Base-by-base conservation (phyloP, 257 asterid species). In the Linderniella brevidens region DNA sequence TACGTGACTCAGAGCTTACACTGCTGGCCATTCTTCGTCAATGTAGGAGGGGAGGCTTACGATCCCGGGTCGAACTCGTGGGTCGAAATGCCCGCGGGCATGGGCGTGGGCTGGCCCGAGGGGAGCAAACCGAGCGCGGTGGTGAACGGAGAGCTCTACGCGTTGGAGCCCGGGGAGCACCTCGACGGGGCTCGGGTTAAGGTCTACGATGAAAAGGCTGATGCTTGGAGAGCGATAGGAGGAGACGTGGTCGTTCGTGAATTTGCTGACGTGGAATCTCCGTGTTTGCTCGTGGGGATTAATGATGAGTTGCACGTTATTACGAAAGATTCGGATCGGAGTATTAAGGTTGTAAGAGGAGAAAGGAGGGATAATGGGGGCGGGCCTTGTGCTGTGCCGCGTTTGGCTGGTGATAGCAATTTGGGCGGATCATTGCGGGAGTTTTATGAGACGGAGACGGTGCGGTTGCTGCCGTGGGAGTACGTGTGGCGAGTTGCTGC, bases 61-160 rank as follows among this genome's bases (percentile, higher is more conserved):
- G 95, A 87, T 59, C 97, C 95, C 0, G 93, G 80, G 52, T 71
- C 82, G 8, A 80, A 78, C 55, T 60, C 82, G 8, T 87, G 97
- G 95, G 73, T 60, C 8, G 95, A 83, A 56, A 87, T 87, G 95
- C 92, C 95, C 8, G 54, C 54, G 16, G 95, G 97, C 53, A 83
- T 87, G 97, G 97, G 95, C 4, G 97, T 77, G 54, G 95, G 97
- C 12, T 87, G 97, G 96, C 94, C 93, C n/a, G 92, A 94, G 8
- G 96, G 96, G 46, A 77, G 92, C 0, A 86, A 86, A 58, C 35
- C 79, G 62, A 78, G 96, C 16, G 94, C 71, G 48, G 68, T 74
- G 35, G 93, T 86, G 35, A 93, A 86, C 20, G 96, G 72, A 18
- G 94, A 77, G 15, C 64, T 86, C 32, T 86, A 77, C 41, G 94